phyloP scores from a whole-genome alignment of 805 yeast genomes.

The Spathaspora girioi region DNA sequence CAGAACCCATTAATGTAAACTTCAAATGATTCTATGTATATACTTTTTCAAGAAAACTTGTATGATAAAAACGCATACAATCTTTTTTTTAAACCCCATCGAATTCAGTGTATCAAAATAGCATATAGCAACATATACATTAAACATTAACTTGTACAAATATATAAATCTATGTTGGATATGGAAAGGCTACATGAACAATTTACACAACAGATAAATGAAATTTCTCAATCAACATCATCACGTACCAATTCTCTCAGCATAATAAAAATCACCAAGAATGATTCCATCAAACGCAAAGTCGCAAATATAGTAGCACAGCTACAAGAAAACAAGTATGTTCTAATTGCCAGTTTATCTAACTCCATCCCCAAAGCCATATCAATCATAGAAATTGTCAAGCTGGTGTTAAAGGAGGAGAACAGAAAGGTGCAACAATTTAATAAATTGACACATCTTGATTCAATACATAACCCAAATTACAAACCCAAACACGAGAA shows the following conservation, averaged over 20 bases:
- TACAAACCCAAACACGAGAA: not conserved
- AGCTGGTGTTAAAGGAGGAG: slow-evolving; percentile 7
- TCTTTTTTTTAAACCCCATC: not conserved
- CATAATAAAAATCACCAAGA: slow-evolving; percentile 10
- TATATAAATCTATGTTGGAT: not conserved
- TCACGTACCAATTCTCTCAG: not conserved
- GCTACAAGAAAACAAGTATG: slow-evolving; percentile 1
- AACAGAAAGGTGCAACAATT: slow-evolving; percentile 9
- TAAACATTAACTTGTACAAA: not conserved
- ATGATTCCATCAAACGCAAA: slow-evolving; percentile 16
- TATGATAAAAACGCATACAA: not conserved
- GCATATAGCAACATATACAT: not conserved
- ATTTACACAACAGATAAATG: not conserved
- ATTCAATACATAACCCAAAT: slow-evolving; percentile 6
- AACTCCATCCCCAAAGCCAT: slow-evolving; percentile 12
- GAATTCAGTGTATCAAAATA: too few species aligned
- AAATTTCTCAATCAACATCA: not conserved
- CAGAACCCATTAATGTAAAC: not conserved
- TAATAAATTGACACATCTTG: slow-evolving; percentile 11
- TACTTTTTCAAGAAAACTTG: not conserved
- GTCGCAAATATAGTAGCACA: slow-evolving; percentile 9
- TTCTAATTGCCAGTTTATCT: slow-evolving; percentile 11
- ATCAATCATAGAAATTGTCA: slow-evolving; percentile 15
- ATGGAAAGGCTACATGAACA: not conserved
- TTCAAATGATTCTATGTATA: not conserved